These are phyloP conservation scores for Lactarius hengduanensis DNA, from an alignment of 768 basidiomycete genomes.

Conservation along the genomic window DNA sequence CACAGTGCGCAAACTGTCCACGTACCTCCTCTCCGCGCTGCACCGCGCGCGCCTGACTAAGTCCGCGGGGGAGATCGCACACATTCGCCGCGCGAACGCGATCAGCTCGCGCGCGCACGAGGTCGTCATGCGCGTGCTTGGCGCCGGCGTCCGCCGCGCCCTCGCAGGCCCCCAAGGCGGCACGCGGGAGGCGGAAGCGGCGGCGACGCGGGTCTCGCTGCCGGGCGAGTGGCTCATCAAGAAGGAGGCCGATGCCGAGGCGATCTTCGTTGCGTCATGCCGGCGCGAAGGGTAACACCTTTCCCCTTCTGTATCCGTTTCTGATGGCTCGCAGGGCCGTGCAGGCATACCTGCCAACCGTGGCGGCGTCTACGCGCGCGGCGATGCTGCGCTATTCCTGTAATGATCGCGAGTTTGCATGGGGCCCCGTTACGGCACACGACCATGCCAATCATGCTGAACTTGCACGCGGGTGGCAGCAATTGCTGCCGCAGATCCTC, in stretches of 20 bases:
- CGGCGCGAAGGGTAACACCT: constrained; percentile 70
- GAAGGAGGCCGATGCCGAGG: constrained; percentile 93
- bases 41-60: constrained; percentile 83
- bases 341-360: constrained; percentile 91
- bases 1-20: constrained; percentile 47
- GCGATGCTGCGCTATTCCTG: constrained; percentile 94
- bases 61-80: constrained; percentile 65
- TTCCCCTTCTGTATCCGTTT: constrained; percentile 5
- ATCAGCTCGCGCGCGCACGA: constrained; percentile 92
- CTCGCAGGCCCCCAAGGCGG: constrained; percentile 19
- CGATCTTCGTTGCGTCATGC: constrained; percentile 89
- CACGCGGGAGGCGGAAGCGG: constrained; percentile 40
- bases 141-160: constrained; percentile 56
- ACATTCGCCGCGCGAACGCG: constrained; percentile 76
- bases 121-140: constrained; percentile 87
- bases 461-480: constrained; percentile 43
- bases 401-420: constrained; percentile 83
- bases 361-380: constrained; percentile 82
- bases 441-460: constrained; percentile 54
- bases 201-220: constrained; percentile 43
- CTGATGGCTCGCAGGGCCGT: constrained; percentile 52
- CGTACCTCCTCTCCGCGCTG: constrained; percentile 73
- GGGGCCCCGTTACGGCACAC: constrained; percentile 66
- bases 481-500: constrained; percentile 65
- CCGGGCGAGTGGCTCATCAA: constrained; percentile 87